phyloP scores from a whole-genome alignment of 805 yeast genomes.

The Metschnikowia baotianmanensis region DNA sequence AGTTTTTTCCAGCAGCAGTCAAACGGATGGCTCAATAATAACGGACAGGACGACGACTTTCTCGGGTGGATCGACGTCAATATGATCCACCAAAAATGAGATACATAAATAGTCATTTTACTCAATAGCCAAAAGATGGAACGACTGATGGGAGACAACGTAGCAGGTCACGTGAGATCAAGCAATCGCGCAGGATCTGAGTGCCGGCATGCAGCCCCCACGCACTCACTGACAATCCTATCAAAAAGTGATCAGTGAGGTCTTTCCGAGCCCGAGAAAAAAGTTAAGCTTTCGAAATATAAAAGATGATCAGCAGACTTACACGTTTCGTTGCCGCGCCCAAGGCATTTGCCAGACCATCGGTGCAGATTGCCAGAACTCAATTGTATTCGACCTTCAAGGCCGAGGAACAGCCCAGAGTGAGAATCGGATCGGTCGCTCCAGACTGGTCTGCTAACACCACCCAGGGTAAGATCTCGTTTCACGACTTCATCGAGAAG shows the following conservation, averaged over 20 bases:
- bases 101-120: no score
- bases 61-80: conserved; percentile 92
- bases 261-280: no score
- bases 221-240: not conserved
- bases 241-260: no score
- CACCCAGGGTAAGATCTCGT: conserved; percentile 59
- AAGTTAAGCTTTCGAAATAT: not conserved
- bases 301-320: conserved; percentile 16
- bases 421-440: conserved; percentile 59
- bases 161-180: conserved; percentile 8
- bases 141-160: not conserved
- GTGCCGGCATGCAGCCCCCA: not conserved
- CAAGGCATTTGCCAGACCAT: conserved; percentile 13
- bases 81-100: conserved; percentile 20
- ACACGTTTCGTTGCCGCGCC: conserved; percentile 13
- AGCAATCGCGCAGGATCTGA: not conserved
- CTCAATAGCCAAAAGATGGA: not conserved
- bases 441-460: conserved; percentile 67
- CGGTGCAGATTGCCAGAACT: conserved; percentile 10
- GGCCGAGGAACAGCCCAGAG: conserved; percentile 41
- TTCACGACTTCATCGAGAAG: conserved; percentile 61
- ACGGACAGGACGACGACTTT: conserved; percentile 70
- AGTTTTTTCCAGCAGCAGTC: conserved; percentile 77
- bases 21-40: conserved; percentile 78
- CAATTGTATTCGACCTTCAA: conserved; percentile 27